These are phyloP conservation scores for Tolypocladium album DNA, from an alignment of 2,329 filamentous ascomycete genomes.

Conservation along the genomic window DNA sequence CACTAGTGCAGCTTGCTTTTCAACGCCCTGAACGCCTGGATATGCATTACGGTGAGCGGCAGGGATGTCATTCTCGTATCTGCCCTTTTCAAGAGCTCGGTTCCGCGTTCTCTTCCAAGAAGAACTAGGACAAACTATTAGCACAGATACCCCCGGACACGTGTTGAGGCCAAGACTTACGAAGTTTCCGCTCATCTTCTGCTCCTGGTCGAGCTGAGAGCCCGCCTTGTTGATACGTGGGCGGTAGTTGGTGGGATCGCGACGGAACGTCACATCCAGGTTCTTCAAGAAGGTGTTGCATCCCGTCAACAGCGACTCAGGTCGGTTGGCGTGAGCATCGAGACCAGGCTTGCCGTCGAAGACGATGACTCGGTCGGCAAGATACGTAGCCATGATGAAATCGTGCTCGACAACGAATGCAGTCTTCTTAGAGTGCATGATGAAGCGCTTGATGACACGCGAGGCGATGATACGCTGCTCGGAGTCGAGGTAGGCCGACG, in stretches of 20 bases:
- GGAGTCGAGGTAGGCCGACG: constrained; percentile 93
- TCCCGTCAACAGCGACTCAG: constrained; percentile 85
- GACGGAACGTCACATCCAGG: constrained; percentile 95
- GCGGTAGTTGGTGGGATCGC: constrained; percentile 90
- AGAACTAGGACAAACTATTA: constrained; percentile 55
- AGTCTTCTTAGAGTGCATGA: constrained; percentile 99
- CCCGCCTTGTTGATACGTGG: constrained; percentile 97
- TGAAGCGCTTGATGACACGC: constrained; percentile 98
- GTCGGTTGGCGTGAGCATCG: constrained; percentile 75
- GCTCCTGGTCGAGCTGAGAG: constrained; percentile 94
- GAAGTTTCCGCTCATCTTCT: constrained; percentile 89
- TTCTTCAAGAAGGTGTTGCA: constrained; percentile 97
- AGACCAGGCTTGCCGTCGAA: constrained; percentile 92
- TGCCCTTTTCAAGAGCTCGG: constrained; percentile 50
- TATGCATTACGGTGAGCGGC: constrained; percentile 16
- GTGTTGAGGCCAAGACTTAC: constrained; percentile 37
- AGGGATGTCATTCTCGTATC: constrained; percentile 19
- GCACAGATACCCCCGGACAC: background rate
- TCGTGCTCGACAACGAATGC: constrained; percentile 99
- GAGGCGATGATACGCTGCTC: constrained; percentile 98
- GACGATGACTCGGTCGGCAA: constrained; percentile 91
- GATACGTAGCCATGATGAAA: constrained; percentile 84
- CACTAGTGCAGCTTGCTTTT: constrained; percentile 27
- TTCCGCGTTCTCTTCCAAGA: constrained; percentile 67
- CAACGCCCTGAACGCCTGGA: constrained; percentile 44